Evolutionary conservation across 208 protist genomes (phyloP).

Genomic region (Wallacemonas collosoma): DNA sequence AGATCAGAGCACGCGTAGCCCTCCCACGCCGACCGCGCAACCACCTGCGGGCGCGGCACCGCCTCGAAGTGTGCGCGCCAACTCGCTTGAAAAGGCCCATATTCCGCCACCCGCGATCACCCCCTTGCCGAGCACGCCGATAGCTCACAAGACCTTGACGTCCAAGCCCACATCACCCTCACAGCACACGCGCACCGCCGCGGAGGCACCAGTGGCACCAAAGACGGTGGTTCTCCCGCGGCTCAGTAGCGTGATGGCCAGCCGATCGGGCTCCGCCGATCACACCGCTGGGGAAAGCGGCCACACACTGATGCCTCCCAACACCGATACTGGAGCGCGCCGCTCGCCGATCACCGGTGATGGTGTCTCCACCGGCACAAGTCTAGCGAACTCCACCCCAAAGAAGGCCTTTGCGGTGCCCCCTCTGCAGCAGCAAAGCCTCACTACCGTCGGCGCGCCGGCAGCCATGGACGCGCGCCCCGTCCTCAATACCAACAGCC

Average conservation of each 20-base stretch:
- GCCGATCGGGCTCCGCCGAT: no score
- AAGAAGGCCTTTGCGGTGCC: slow-evolving; percentile 3
- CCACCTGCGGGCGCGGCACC: background rate
- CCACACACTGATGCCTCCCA: no score
- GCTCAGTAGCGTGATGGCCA: background rate
- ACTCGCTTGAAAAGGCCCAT: background rate
- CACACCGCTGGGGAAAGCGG: no score
- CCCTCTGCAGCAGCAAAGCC: background rate
- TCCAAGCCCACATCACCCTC: background rate
- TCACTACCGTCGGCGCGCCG: background rate
- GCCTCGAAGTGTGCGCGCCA: background rate
- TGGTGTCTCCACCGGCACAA: background rate
- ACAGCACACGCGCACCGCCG: no score
- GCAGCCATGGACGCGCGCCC: background rate
- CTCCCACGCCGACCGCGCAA: background rate
- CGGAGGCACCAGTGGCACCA: no score
- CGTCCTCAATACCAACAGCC: background rate
- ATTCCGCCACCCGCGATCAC: background rate
- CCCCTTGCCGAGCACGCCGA: background rate
- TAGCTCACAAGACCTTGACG: background rate
- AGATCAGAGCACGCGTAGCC: background rate
- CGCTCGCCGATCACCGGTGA: no score
- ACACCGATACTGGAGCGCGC: no score
- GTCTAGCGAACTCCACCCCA: background rate
- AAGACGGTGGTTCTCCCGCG: background rate